These are phyloP conservation scores for Solanum phureja DNA, from an alignment of 257 asterid genomes.

Conservation along the genomic window DNA sequence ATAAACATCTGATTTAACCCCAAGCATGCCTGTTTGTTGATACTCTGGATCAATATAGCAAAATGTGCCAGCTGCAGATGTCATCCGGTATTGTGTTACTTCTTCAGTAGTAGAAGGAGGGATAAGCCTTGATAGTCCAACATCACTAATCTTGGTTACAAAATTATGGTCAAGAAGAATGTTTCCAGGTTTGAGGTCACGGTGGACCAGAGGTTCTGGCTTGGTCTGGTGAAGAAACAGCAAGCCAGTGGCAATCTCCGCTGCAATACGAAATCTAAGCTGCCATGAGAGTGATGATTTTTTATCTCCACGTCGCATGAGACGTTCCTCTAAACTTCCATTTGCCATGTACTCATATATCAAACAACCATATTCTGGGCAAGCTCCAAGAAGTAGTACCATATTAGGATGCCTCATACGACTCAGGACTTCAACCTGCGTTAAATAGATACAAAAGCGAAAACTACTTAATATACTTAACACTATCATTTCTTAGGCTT, in stretches of 20 bases:
- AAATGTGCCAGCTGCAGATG: conserved; percentile 83
- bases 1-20: conserved; percentile 80
- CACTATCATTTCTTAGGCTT: background rate
- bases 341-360: conserved; percentile 79
- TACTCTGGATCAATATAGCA: conserved; percentile 93
- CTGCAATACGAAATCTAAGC: conserved; percentile 64
- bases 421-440: conserved; percentile 72
- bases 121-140: conserved; percentile 77
- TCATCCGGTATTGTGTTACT: conserved; percentile 64
- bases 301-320: conserved; percentile 30
- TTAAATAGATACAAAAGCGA: background rate
- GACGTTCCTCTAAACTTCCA: conserved; percentile 84
- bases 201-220: conserved; percentile 92
- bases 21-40: conserved; percentile 91
- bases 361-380: conserved; percentile 88
- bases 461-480: background rate
- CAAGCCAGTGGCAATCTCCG: conserved; percentile 67
- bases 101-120: conserved; percentile 53
- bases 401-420: conserved; percentile 87
- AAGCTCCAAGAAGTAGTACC: conserved; percentile 88
- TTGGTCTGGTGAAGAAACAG: conserved; percentile 82
- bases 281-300: conserved; percentile 65
- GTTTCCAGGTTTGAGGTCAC: conserved; percentile 89
- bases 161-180: conserved; percentile 65
- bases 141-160: conserved; percentile 77